Conservation (phyloP, 2,329 filamentous ascomycete species). For the Aureobasidium vineae region DNA sequence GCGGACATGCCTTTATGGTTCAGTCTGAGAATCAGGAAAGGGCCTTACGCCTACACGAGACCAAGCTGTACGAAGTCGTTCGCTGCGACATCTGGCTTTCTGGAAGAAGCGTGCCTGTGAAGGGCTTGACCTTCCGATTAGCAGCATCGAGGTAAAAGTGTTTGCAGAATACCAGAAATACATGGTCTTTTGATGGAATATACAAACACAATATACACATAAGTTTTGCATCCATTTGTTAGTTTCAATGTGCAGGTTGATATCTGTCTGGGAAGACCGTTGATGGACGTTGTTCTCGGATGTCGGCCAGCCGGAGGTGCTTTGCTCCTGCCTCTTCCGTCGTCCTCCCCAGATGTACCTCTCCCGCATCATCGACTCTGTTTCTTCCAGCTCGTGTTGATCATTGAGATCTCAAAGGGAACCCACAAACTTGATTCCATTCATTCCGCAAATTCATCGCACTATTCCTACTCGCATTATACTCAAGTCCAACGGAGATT, state of each 20-base stretch:
- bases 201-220: not conserved
- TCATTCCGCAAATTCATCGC: not conserved
- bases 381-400: not conserved
- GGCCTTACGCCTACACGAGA: slow-evolving; percentile 40
- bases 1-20: not conserved
- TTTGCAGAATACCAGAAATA: not conserved
- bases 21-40: slow-evolving; percentile 37
- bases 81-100: slow-evolving; percentile 36
- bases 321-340: not conserved
- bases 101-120: not conserved
- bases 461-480: not conserved
- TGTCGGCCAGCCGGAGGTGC: not conserved
- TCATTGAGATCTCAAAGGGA: not conserved
- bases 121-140: not conserved
- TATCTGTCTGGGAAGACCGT: not conserved
- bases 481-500: not conserved
- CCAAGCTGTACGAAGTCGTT: slow-evolving; percentile 44
- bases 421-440: not conserved
- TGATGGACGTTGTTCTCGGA: not conserved
- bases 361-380: not conserved
- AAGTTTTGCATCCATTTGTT: not conserved
- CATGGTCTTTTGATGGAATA: not conserved
- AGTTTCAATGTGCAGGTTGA: no score
- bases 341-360: not conserved
- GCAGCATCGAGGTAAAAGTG: not conserved